A percentile compares a stretch with the other conserved stretches of the same genome.
These are phyloP conservation scores for Umbellularia californica DNA, from an alignment of 164 flowering plant species.

Conservation along the genomic window DNA sequence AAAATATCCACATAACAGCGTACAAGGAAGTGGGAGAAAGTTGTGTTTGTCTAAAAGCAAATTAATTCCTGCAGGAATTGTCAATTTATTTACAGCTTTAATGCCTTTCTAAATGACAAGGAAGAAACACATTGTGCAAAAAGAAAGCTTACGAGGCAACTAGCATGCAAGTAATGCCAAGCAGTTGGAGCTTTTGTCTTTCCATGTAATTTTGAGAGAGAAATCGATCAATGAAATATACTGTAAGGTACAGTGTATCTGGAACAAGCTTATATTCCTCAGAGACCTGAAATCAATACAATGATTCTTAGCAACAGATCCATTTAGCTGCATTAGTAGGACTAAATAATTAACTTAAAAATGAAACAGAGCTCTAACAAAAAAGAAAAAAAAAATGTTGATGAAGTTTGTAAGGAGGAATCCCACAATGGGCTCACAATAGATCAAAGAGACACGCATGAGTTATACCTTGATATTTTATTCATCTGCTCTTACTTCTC, in stretches of 20 bases:
- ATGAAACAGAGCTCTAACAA: too few relatives aligned
- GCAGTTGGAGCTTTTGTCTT: slow-evolving; percentile 79
- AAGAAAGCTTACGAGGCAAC: slow-evolving; percentile 82
- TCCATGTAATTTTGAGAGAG: slow-evolving; percentile 67
- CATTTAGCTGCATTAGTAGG: neutral
- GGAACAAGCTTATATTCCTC: slow-evolving; percentile 85
- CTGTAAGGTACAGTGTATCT: slow-evolving; percentile 90
- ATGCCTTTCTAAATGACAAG: neutral
- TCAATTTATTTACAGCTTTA: neutral
- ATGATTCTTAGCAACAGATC: neutral
- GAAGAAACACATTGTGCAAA: neutral
- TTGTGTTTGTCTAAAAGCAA: neutral
- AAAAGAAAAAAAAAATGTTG: too few relatives aligned
- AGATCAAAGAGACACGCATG: too few relatives aligned
- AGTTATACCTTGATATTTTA: too few relatives aligned
- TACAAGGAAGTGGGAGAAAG: neutral
- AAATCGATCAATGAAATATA: slow-evolving; percentile 72
- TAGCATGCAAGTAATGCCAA: slow-evolving; percentile 96
- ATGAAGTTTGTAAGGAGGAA: too few relatives aligned
- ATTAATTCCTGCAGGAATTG: neutral
- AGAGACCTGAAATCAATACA: slow-evolving; percentile 56
- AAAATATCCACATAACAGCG: neutral
- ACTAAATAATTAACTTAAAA: too few relatives aligned
- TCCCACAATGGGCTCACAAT: too few relatives aligned
- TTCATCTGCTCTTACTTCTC: too few relatives aligned